phyloP scores from a whole-genome alignment of 2,329 filamentous ascomycete genomes.

The Phialophora macrospora region DNA sequence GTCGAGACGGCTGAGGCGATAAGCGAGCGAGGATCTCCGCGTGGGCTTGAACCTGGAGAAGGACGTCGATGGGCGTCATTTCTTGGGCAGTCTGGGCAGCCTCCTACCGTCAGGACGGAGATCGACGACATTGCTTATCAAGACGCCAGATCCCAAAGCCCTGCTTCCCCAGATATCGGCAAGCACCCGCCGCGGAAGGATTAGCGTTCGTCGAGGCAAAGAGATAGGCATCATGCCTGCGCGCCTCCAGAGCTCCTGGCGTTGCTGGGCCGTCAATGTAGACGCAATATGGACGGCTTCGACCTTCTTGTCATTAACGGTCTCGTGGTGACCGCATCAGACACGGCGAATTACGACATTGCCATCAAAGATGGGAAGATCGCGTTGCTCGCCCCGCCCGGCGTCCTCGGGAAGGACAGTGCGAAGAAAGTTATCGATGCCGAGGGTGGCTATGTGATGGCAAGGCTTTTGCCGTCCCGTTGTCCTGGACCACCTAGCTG shows the following conservation, averaged over 20 bases:
- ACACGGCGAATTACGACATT: constrained; percentile 51
- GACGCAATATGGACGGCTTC: constrained; percentile 38
- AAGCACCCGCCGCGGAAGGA: background rate
- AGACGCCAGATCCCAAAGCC: background rate
- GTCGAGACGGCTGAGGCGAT: background rate
- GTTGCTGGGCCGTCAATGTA: constrained; percentile 2
- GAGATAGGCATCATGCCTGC: constrained; percentile 15
- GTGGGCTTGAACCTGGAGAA: background rate
- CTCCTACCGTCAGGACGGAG: background rate
- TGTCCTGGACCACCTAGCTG: background rate
- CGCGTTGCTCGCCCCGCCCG: constrained; percentile 48
- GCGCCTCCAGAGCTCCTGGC: constrained; percentile 8
- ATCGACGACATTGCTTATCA: constrained; percentile 10
- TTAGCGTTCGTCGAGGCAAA: background rate
- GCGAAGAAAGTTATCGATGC: constrained; percentile 49
- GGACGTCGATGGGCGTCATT: background rate
- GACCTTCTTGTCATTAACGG: constrained; percentile 54
- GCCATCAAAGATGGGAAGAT: constrained; percentile 54
- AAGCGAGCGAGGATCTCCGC: constrained; percentile 12
- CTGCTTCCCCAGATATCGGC: constrained; percentile 11
- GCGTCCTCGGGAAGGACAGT: constrained; percentile 42
- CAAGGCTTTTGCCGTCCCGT: background rate
- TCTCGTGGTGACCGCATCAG: constrained; percentile 51
- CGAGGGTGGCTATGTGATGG: constrained; percentile 52
- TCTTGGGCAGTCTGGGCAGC: too few relatives aligned